A percentile compares a stretch with the other conserved stretches of the same genome.
phyloP scores from a whole-genome alignment of 2,329 filamentous ascomycete genomes.

The Dactylellina haptotyla region DNA sequence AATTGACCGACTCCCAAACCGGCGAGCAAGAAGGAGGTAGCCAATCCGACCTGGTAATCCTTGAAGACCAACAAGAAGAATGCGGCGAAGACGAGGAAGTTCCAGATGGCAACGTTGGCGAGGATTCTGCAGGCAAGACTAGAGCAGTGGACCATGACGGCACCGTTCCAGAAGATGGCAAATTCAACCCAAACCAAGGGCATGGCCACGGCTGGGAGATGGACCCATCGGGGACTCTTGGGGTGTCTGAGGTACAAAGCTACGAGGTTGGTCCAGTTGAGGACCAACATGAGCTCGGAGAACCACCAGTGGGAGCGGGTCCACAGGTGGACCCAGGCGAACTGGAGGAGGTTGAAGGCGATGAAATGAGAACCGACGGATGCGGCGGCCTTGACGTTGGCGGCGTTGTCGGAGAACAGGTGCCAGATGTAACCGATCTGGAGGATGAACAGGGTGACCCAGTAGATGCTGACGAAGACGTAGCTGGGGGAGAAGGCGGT shows the following conservation, averaged over 20 bases:
- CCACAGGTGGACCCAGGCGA: constrained; percentile 85
- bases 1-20: constrained; percentile 76
- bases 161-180: constrained; percentile 88
- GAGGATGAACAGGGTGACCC: constrained; percentile 75
- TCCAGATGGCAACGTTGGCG: constrained; percentile 89
- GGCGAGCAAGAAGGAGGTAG: constrained; percentile 29
- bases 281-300: constrained; percentile 77
- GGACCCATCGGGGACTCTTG: constrained; percentile 77
- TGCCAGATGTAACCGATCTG: constrained; percentile 80
- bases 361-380: constrained; percentile 87
- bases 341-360: constrained; percentile 78
- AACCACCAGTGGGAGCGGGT: constrained; percentile 78
- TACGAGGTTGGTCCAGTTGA: constrained; percentile 84
- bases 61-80: constrained; percentile 80
- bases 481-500: constrained; percentile 58
- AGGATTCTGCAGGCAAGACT: constrained; percentile 77
- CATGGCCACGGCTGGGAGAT: constrained; percentile 77
- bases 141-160: constrained; percentile 78
- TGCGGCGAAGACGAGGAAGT: constrained; percentile 77
- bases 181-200: constrained; percentile 88
- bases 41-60: constrained; percentile 66
- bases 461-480: constrained; percentile 75
- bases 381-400: constrained; percentile 74
- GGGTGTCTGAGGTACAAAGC: constrained; percentile 83
- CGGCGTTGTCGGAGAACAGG: constrained; percentile 75